Percentiles rank a stretch among this genome's conserved stretches.
These are phyloP conservation scores for Linaria vulgaris DNA, from an alignment of 257 asterid genomes.

Conservation along the genomic window DNA sequence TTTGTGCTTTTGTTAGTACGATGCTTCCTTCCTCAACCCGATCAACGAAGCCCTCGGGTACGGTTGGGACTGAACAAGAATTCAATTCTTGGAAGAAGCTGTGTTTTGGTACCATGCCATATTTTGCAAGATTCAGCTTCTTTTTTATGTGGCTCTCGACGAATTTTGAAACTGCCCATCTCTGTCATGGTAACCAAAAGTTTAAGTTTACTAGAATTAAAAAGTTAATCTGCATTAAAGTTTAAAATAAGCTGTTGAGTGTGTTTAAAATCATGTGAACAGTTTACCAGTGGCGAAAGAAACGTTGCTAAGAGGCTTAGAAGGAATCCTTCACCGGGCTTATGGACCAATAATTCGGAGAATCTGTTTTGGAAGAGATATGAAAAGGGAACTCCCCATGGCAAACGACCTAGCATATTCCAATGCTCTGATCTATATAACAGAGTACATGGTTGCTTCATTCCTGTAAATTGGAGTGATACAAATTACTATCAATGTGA, in stretches of 20 bases:
- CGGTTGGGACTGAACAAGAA: slow-evolving; percentile 34
- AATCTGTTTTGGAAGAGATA: slow-evolving; percentile 40
- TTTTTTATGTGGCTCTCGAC: slow-evolving; percentile 37
- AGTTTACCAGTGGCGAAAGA: slow-evolving; percentile 47
- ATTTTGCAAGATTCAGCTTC: slow-evolving; percentile 36
- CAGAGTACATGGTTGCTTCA: slow-evolving; percentile 42
- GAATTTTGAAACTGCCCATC: slow-evolving; percentile 48
- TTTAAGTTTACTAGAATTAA: not conserved
- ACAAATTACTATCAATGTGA: not conserved
- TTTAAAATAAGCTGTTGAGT: not conserved
- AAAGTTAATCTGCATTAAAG: not conserved
- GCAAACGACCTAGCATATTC: slow-evolving; percentile 40
- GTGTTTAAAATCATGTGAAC: not conserved
- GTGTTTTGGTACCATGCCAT: slow-evolving; percentile 46
- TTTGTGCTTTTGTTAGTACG: slow-evolving; percentile 34
- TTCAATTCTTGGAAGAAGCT: slow-evolving; percentile 38
- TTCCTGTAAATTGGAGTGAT: slow-evolving; percentile 28
- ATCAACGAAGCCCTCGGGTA: slow-evolving; percentile 49
- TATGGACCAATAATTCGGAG: slow-evolving; percentile 48
- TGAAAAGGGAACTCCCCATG: slow-evolving; percentile 45
- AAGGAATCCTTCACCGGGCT: slow-evolving; percentile 47
- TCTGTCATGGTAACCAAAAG: slow-evolving; percentile 27
- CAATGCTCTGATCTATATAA: slow-evolving; percentile 47
- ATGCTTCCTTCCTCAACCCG: slow-evolving; percentile 55
- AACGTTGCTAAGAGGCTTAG: slow-evolving; percentile 38